Base-by-base conservation (phyloP, 2,329 filamentous ascomycete species). In the Cladosporium sp. region DNA sequence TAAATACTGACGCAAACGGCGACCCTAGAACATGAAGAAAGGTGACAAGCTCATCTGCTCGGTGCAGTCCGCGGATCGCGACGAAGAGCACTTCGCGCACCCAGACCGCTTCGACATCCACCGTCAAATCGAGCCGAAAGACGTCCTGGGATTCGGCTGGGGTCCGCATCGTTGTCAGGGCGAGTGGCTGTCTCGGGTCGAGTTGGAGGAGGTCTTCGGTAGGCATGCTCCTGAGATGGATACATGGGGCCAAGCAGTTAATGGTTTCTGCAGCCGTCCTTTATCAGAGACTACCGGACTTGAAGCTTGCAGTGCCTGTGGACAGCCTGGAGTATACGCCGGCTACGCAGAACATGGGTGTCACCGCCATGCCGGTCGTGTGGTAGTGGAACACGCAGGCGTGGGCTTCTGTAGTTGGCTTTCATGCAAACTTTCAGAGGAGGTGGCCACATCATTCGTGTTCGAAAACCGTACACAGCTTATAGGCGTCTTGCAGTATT, bases 31-130 rank as follows among this genome's bases (percentile, higher is more conserved):
- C 10, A 73, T 74, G 58, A 72, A 68, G 46, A 69, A 69, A 1
- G 71, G 70, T 1, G 72, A 76, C 46, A 74, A 74, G 37, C 72
- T 77, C 56, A 76, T 78, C 55, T 71, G 72, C 3, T 70, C 73
- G 8, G 77, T 74, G 22, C 69, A 73, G 57, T 75, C 72, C 13
- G 76, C 70, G 31, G 77, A 77, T 59, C 64, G 76, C 3, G 75
- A 78, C 58, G 71, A 73, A 49, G 71, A 75, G 0, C 59, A 74
- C 9, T 75, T 74, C 53, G 58, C 60, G 5, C 54, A 72, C 50
- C 63, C 74, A 2, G 70, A 77, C 52, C 19, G 14, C 10, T 43
- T 43, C 40, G 19, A 43, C 19, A 43, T 43, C 14, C 40, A 43
- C 19, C 40, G 40, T 3, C 14, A 8, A 43, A 10, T 43, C 3